Conservation (phyloP, 1,284 basidiomycete species). For the Cryptococcus deneoformans region DNA sequence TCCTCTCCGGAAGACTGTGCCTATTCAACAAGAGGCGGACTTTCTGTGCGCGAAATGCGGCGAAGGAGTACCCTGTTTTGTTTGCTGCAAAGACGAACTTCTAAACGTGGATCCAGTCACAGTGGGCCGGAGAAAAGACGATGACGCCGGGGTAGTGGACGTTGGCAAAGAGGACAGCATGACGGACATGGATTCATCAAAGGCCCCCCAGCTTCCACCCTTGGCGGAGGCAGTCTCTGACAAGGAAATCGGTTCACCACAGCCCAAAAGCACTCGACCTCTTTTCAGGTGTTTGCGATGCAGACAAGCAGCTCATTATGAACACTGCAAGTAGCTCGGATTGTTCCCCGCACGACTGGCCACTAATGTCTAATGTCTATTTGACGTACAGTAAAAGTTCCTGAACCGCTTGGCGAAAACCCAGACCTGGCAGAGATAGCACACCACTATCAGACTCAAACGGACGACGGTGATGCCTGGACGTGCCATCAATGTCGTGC, state of each 20-base stretch:
- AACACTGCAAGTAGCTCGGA: slow-evolving; percentile 52
- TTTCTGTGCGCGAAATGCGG: slow-evolving; percentile 75
- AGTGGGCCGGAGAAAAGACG: too few species aligned
- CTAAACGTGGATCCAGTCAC: too few species aligned
- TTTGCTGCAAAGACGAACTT: slow-evolving; percentile 53
- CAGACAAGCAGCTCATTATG: slow-evolving; percentile 75
- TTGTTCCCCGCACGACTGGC: too few species aligned
- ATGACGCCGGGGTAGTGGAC: slow-evolving; percentile 2
- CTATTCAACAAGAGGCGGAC: slow-evolving; percentile 63
- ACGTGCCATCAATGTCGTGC: slow-evolving; percentile 75
- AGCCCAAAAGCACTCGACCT: too few species aligned
- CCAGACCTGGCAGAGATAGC: slow-evolving; percentile 21
- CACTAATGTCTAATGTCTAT: background rate
- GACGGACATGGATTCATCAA: too few species aligned
- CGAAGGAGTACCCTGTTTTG: slow-evolving; percentile 72
- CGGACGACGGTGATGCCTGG: slow-evolving; percentile 56
- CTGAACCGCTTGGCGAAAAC: slow-evolving; percentile 17
- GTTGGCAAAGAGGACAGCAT: slow-evolving; percentile 13
- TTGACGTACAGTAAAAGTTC: slow-evolving; percentile 17
- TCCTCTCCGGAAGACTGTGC: slow-evolving; percentile 43
- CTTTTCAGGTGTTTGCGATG: slow-evolving; percentile 78
- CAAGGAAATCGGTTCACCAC: too few species aligned
- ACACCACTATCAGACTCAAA: slow-evolving; percentile 59
- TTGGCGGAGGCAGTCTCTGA: too few species aligned
- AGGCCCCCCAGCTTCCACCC: too few species aligned